Evolutionary conservation across 2,329 filamentous ascomycete species (phyloP).

Genomic region (Endocalyx cinctus): DNA sequence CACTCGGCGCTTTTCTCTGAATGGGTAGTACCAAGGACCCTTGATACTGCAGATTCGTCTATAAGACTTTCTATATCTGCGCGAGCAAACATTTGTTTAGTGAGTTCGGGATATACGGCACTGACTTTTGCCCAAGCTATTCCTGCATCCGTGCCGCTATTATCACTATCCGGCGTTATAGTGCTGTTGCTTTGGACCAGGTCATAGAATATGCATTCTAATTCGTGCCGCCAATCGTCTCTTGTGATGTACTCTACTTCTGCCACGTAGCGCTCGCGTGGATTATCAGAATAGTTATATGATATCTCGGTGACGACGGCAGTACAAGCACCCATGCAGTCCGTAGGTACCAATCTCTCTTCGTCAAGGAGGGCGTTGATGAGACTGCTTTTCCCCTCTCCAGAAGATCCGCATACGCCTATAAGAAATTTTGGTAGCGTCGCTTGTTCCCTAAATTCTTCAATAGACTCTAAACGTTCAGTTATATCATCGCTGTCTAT

Average conservation of each 20-base stretch:
- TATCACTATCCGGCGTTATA: slow-evolving; percentile 29
- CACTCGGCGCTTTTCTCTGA: slow-evolving; percentile 33
- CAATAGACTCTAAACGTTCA: slow-evolving; percentile 3
- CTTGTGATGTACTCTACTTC: slow-evolving; percentile 53
- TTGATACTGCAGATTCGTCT: slow-evolving; percentile 30
- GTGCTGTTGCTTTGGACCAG: slow-evolving; percentile 36
- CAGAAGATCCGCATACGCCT: slow-evolving; percentile 17
- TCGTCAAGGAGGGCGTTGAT: slow-evolving; percentile 19
- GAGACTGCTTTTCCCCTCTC: slow-evolving; percentile 18
- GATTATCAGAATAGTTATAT: slow-evolving; percentile 43
- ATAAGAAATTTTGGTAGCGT: slow-evolving; percentile 7
- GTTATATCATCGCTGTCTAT: slow-evolving; percentile 1
- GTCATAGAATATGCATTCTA: slow-evolving; percentile 44
- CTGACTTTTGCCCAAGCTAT: slow-evolving; percentile 37
- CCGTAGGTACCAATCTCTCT: slow-evolving; percentile 32
- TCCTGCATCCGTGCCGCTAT: slow-evolving; percentile 39
- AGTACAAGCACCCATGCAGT: slow-evolving; percentile 57
- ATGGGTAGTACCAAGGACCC: slow-evolving; percentile 42
- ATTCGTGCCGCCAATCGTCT: slow-evolving; percentile 49
- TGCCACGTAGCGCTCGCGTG: slow-evolving; percentile 39
- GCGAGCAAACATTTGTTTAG: slow-evolving; percentile 7
- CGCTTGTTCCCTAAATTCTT: slow-evolving; percentile 7
- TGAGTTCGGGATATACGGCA: slow-evolving; percentile 28
- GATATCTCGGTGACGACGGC: slow-evolving; percentile 57
- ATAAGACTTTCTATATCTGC: slow-evolving; percentile 35